phyloP scores from a whole-genome alignment of 192 early-diverging fungal genomes.

The Coemansia sp. region DNA sequence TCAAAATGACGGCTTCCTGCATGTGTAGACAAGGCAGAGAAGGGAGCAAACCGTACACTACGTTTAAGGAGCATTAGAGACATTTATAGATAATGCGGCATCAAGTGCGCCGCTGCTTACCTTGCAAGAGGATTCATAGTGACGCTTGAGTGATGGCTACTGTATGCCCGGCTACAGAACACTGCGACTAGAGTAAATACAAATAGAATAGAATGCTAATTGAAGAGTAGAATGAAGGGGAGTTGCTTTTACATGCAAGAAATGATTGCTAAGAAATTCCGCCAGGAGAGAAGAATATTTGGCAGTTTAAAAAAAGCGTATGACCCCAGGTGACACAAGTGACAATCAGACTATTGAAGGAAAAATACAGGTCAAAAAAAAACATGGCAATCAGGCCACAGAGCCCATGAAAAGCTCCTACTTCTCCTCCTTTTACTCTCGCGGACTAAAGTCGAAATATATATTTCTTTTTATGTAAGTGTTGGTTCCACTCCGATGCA shows the following conservation, averaged over 20 bases:
- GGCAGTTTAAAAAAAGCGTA: too few relatives aligned
- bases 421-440: slow-evolving; percentile 10
- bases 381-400: background rate
- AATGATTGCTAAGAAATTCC: background rate
- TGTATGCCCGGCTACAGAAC: background rate
- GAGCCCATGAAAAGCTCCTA: too few relatives aligned
- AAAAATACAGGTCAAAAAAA: background rate
- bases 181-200: background rate
- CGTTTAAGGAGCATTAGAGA: background rate
- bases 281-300: too few relatives aligned
- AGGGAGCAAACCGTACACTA: background rate
- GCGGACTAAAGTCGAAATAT: slow-evolving; percentile 11
- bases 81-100: background rate
- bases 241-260: background rate
- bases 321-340: background rate
- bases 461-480: slow-evolving; percentile 14
- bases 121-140: slow-evolving; percentile 26
- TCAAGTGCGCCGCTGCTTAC: slow-evolving; percentile 10
- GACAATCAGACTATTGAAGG: background rate
- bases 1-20: background rate
- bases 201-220: background rate
- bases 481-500: background rate
- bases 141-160: background rate
- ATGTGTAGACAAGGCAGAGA: background rate
- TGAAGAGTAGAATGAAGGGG: background rate